These are phyloP conservation scores for Phialophora tarda DNA, from an alignment of 2,329 filamentous ascomycete genomes.

Conservation along the genomic window DNA sequence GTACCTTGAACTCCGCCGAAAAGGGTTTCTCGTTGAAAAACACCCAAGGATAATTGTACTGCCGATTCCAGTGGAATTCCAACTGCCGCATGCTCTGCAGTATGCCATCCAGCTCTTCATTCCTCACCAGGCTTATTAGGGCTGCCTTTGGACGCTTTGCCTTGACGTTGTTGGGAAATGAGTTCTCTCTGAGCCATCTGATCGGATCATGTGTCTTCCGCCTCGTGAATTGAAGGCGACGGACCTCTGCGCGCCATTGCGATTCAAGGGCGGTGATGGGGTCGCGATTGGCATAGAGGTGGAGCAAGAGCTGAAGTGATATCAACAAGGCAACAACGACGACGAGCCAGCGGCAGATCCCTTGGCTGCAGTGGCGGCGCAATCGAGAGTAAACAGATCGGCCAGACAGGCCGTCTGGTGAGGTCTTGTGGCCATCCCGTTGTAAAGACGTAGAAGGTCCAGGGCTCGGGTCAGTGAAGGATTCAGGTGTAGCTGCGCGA, in stretches of 20 bases:
- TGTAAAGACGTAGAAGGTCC: neutral
- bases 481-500: neutral
- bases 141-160: slow-evolving; percentile 41
- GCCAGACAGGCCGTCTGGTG: neutral
- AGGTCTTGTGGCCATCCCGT: neutral
- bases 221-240: neutral
- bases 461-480: neutral
- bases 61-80: slow-evolving; percentile 45
- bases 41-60: slow-evolving; percentile 46
- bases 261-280: neutral
- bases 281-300: neutral
- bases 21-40: slow-evolving; percentile 48
- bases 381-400: neutral
- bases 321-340: slow-evolving; percentile 12
- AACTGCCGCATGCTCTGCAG: slow-evolving; percentile 46
- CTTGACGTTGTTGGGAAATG: slow-evolving; percentile 16
- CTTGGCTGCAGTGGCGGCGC: neutral
- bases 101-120: slow-evolving; percentile 44
- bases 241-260: slow-evolving; percentile 5
- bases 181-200: slow-evolving; percentile 36
- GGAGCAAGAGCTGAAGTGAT: slow-evolving; percentile 7
- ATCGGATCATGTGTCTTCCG: slow-evolving; percentile 20
- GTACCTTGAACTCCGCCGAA: slow-evolving; percentile 44
- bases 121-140: slow-evolving; percentile 45
- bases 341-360: slow-evolving; percentile 26